phyloP scores from a whole-genome alignment of 208 protist genomes.

The Naegleria lovaniensis region DNA sequence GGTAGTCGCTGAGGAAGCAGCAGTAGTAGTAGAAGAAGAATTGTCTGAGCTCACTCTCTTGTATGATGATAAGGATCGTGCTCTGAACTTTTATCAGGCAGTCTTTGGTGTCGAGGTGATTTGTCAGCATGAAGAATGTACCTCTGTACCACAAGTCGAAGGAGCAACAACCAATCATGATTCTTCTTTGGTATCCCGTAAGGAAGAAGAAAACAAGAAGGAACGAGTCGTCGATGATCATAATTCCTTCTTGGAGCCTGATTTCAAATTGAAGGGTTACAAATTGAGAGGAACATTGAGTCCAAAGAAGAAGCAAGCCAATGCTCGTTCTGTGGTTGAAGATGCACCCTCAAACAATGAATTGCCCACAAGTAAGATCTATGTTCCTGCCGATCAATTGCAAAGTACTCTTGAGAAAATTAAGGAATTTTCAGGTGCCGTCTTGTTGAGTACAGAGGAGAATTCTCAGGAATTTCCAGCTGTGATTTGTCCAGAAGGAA shows the following conservation, averaged over 20 bases:
- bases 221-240: too few species aligned
- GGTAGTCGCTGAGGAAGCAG: too few species aligned
- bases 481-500: not conserved
- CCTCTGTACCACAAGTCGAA: too few species aligned
- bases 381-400: not conserved
- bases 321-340: too few species aligned
- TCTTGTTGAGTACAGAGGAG: not conserved
- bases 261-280: not conserved
- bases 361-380: not conserved
- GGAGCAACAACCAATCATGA: too few species aligned
- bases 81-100: not conserved
- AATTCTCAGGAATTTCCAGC: not conserved
- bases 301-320: not conserved
- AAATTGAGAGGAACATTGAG: not conserved
- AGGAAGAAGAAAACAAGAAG: too few species aligned
- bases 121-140: too few species aligned
- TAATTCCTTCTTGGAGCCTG: not conserved
- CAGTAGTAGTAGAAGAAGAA: not conserved
- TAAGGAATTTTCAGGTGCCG: not conserved
- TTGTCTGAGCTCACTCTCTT: not conserved
- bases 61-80: not conserved
- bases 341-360: too few species aligned
- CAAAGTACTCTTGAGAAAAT: not conserved
- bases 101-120: not conserved
- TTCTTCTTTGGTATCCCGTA: too few species aligned